Conservation (phyloP, 768 basidiomycete species). For the Pisolithus microcarpus region DNA sequence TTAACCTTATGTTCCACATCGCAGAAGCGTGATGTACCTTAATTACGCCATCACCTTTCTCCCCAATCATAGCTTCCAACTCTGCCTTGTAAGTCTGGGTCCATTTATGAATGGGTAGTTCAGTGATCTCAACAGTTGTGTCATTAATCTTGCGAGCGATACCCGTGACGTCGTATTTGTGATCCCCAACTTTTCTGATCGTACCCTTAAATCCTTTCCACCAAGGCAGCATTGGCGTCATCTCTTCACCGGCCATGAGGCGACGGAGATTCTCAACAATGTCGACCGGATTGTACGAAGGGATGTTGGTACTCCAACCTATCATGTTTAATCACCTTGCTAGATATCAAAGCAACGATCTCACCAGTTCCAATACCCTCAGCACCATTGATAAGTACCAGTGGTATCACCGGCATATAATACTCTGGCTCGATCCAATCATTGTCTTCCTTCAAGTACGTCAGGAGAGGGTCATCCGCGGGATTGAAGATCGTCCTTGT, state of each 20-base stretch:
- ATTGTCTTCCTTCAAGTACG: conserved; percentile 81
- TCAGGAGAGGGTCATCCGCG: conserved; percentile 80
- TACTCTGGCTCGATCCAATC: conserved; percentile 85
- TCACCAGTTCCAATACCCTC: conserved; percentile 96
- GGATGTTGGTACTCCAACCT: conserved; percentile 95
- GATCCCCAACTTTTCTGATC: conserved; percentile 72
- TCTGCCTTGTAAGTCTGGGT: conserved; percentile 89
- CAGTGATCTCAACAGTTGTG: conserved; percentile 90
- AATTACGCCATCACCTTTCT: conserved; percentile 73
- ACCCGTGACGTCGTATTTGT: conserved; percentile 82
- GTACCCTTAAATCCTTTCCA: conserved; percentile 93
- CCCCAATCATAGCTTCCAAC: conserved; percentile 81
- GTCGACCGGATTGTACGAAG: conserved; percentile 87
- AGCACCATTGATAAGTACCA: conserved; percentile 87
- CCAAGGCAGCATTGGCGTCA: conserved; percentile 89
- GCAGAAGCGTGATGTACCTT: conserved; percentile 47
- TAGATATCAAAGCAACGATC: conserved; percentile 11
- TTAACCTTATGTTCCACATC: background rate
- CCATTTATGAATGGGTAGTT: conserved; percentile 94
- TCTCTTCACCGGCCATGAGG: conserved; percentile 78
- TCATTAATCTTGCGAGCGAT: conserved; percentile 69
- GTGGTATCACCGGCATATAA: conserved; percentile 85
- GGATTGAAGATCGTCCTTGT: conserved; percentile 75
- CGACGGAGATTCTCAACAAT: conserved; percentile 83
- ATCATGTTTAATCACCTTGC: conserved; percentile 1